Percentiles rank a stretch among this genome's conserved stretches.
phyloP scores from a whole-genome alignment of 495 filamentous ascomycete species.

The Cercophora newfieldiana region DNA sequence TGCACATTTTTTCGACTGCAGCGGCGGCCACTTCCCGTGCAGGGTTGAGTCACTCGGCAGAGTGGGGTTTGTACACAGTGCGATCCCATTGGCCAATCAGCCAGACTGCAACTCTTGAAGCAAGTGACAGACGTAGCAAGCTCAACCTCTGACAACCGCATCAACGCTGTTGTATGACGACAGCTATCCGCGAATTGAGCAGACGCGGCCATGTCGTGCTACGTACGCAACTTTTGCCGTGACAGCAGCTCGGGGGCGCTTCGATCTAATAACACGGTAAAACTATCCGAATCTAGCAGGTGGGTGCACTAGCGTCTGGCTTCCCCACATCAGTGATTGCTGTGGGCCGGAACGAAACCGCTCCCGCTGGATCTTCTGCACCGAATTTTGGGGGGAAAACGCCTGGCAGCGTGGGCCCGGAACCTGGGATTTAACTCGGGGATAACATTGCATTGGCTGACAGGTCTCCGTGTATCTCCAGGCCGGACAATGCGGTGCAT shows the following conservation, averaged over 20 bases:
- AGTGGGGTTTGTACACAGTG: background rate
- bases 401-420: background rate
- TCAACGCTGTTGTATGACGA: background rate
- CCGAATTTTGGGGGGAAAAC: background rate
- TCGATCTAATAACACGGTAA: background rate
- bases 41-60: slow-evolving; percentile 2
- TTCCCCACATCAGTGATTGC: background rate
- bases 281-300: background rate
- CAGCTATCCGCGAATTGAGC: background rate
- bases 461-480: background rate
- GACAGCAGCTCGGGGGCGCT: background rate
- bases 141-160: too few relatives aligned
- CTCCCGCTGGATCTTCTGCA: background rate
- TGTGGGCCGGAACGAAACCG: background rate
- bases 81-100: slow-evolving; percentile 1
- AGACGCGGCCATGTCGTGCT: background rate
- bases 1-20: slow-evolving; percentile 1
- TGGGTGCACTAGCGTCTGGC: background rate
- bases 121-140: background rate
- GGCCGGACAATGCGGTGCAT: background rate
- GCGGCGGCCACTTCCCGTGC: background rate
- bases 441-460: background rate
- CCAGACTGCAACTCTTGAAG: background rate
- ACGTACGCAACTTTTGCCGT: background rate
- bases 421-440: background rate